A percentile compares a stretch with the other conserved stretches of the same genome.
phyloP scores from a whole-genome alignment of 2,329 filamentous ascomycete species.

The Cladosporium colombiae region DNA sequence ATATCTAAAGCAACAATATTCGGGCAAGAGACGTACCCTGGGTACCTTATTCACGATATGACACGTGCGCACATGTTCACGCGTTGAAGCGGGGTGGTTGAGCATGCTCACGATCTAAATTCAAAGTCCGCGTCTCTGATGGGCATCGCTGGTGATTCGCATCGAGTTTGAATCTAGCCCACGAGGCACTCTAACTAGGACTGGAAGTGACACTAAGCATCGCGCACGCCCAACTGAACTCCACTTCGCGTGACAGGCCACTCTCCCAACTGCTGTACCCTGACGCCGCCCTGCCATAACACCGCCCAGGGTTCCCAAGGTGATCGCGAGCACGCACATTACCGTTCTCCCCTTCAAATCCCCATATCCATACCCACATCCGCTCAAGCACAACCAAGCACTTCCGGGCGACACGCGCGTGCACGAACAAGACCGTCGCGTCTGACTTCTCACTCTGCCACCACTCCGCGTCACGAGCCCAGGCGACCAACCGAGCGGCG shows the following conservation, averaged over 20 bases:
- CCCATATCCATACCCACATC: not conserved
- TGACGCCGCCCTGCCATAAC: not conserved
- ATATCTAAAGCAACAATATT: not conserved
- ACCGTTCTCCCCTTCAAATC: not conserved
- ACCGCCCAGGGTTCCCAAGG: not conserved
- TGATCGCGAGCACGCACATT: not conserved
- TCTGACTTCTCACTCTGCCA: not conserved
- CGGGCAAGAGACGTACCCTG: not conserved
- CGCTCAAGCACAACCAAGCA: not conserved
- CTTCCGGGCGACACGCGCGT: not conserved
- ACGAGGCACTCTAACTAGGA: not conserved
- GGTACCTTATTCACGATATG: not conserved
- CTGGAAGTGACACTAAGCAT: not conserved
- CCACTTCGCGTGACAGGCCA: conserved; percentile 7
- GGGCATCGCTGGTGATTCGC: too few relatives aligned
- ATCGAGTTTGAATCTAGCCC: too few relatives aligned
- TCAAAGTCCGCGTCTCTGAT: too few relatives aligned
- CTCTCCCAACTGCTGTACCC: not conserved
- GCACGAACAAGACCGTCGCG: conserved; percentile 7
- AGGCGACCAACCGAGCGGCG: conserved; percentile 7
- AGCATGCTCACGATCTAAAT: not conserved
- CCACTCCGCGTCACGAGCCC: conserved; percentile 8
- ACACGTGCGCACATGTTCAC: not conserved
- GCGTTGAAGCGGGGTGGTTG: not conserved
- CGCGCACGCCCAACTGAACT: not conserved